These are phyloP conservation scores for Alternaria metachromatica DNA, from an alignment of 2,329 filamentous ascomycete genomes.

Conservation along the genomic window DNA sequence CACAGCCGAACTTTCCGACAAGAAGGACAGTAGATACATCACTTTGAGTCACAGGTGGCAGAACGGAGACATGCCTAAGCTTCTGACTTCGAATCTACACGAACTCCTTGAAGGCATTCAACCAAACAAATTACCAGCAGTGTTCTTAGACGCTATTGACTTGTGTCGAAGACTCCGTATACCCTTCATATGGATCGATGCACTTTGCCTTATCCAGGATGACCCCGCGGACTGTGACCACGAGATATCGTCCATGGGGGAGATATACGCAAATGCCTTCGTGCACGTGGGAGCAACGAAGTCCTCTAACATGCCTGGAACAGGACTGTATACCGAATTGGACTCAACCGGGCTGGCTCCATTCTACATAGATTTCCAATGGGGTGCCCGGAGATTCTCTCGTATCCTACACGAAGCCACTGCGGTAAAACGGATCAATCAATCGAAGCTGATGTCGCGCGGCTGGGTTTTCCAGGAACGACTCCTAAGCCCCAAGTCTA, in stretches of 20 bases:
- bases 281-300: neutral
- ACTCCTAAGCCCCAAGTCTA: neutral
- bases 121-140: neutral
- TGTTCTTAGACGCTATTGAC: neutral
- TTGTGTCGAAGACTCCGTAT: neutral
- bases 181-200: neutral
- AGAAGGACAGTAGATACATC: neutral
- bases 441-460: neutral
- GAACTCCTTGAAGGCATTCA: rapidly evolving
- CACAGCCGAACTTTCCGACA: neutral
- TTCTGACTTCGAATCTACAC: neutral
- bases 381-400: neutral
- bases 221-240: neutral
- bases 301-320: too few relatives aligned
- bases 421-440: neutral
- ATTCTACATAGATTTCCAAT: neutral
- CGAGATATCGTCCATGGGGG: neutral
- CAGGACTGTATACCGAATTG: neutral
- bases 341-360: rapidly evolving
- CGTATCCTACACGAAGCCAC: neutral
- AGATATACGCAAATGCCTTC: neutral
- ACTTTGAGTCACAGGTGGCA: neutral
- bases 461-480: neutral
- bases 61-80: neutral
- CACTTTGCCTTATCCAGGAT: neutral